phyloP scores from a whole-genome alignment of 1,284 basidiomycete species.

The Xerocomus cyaneibrunnescens region DNA sequence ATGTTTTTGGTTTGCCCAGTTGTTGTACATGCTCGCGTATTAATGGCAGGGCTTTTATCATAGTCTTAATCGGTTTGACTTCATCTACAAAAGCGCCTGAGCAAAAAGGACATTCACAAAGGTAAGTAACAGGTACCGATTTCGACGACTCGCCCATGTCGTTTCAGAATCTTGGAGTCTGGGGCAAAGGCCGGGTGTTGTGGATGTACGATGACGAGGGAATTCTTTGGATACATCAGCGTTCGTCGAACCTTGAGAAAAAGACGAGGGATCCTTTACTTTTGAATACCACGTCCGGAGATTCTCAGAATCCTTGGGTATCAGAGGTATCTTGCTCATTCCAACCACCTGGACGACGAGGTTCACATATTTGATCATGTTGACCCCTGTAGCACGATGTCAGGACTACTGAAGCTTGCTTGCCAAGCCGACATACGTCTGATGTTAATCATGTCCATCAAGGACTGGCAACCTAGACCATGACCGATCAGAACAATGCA shows the following conservation, averaged over 20 bases:
- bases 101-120: not conserved
- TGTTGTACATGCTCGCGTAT: slow-evolving; percentile 53
- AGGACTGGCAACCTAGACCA: slow-evolving; percentile 73
- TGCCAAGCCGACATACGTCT: slow-evolving; percentile 51
- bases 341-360: slow-evolving; percentile 80
- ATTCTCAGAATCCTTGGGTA: slow-evolving; percentile 51
- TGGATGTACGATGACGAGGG: slow-evolving; percentile 61
- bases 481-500: slow-evolving; percentile 85
- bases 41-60: slow-evolving; percentile 58
- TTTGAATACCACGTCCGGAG: slow-evolving; percentile 64
- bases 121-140: slow-evolving; percentile 44
- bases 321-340: slow-evolving; percentile 53
- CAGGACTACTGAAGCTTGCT: slow-evolving; percentile 5
- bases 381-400: slow-evolving; percentile 36
- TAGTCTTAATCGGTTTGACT: slow-evolving; percentile 58
- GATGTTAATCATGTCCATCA: slow-evolving; percentile 72
- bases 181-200: slow-evolving; percentile 53
- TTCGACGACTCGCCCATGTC: slow-evolving; percentile 58
- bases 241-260: not conserved
- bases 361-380: slow-evolving; percentile 61
- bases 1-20: slow-evolving; percentile 18
- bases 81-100: slow-evolving; percentile 45
- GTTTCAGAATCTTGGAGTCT: slow-evolving; percentile 52
- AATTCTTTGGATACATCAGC: slow-evolving; percentile 47
- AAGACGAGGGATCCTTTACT: slow-evolving; percentile 36